A percentile compares a stretch with the other conserved stretches of the same genome.
phyloP scores from a whole-genome alignment of 345 rosid species.

The Ceriops tagal region DNA sequence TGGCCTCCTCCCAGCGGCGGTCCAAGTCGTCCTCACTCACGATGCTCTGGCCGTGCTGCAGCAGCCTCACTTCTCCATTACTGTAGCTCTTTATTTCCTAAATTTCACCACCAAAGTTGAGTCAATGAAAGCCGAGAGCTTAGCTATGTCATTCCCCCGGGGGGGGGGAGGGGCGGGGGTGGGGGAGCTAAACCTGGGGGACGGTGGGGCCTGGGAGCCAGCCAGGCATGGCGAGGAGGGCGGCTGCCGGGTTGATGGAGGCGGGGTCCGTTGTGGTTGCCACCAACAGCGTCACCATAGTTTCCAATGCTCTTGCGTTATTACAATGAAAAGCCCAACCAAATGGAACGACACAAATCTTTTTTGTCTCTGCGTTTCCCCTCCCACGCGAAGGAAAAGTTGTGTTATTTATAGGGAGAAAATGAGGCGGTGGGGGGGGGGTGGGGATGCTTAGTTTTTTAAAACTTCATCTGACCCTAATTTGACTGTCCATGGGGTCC shows the following conservation, averaged over 20 bases:
- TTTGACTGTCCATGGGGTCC: no score
- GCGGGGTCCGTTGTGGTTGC: conserved; percentile 84
- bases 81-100: conserved; percentile 56
- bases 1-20: conserved; percentile 73
- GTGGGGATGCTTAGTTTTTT: no score
- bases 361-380: no score
- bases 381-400: no score
- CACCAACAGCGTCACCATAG: conserved; percentile 74
- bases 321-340: no score
- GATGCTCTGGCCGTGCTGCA: conserved; percentile 60
- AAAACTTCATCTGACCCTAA: no score
- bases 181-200: conserved; percentile 31
- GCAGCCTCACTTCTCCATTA: conserved; percentile 53
- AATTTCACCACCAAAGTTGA: neutral
- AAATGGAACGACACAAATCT: no score
- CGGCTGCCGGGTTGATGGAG: conserved; percentile 78
- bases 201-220: conserved; percentile 47
- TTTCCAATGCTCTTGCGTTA: neutral
- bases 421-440: no score
- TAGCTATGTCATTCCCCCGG: conserved; percentile 24
- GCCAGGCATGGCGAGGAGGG: conserved; percentile 67
- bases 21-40: conserved; percentile 79
- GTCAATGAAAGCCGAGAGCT: neutral
- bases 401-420: no score
- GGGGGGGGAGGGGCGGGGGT: conserved; percentile 43